Evolutionary conservation across 192 early-diverging fungal species (phyloP).

Genomic region (Oehlia diaphana): DNA sequence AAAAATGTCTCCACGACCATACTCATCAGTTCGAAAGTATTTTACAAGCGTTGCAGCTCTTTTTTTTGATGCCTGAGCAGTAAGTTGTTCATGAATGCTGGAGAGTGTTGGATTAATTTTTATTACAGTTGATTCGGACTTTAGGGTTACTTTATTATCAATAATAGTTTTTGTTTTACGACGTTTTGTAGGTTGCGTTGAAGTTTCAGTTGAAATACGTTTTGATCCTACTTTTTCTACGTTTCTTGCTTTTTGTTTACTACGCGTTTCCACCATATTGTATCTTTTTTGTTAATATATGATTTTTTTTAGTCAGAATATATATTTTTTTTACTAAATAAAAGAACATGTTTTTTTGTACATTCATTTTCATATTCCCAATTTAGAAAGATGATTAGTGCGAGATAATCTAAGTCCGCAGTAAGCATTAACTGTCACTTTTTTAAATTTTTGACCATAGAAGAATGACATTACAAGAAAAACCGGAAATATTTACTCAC

Average conservation of each 20-base stretch:
- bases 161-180: not conserved
- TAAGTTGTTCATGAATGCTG: not conserved
- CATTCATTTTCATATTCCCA: no score
- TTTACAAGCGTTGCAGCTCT: not conserved
- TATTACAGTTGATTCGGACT: not conserved
- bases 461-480: not conserved
- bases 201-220: not conserved
- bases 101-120: not conserved
- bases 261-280: slow-evolving; percentile 3
- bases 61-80: not conserved
- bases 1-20: slow-evolving; percentile 10
- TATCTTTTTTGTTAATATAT: no score
- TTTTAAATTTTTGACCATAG: not conserved
- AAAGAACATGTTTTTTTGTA: no score
- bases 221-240: not conserved
- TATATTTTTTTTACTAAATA: no score
- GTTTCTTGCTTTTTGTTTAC: not conserved
- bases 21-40: slow-evolving; percentile 18
- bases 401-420: no score
- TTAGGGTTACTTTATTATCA: not conserved
- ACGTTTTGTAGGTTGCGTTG: not conserved
- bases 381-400: no score
- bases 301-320: no score
- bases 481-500: not conserved
- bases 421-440: not conserved